Evolutionary conservation across 495 filamentous ascomycete genomes (phyloP).

Genomic region (Astrothelium subdiscretum): DNA sequence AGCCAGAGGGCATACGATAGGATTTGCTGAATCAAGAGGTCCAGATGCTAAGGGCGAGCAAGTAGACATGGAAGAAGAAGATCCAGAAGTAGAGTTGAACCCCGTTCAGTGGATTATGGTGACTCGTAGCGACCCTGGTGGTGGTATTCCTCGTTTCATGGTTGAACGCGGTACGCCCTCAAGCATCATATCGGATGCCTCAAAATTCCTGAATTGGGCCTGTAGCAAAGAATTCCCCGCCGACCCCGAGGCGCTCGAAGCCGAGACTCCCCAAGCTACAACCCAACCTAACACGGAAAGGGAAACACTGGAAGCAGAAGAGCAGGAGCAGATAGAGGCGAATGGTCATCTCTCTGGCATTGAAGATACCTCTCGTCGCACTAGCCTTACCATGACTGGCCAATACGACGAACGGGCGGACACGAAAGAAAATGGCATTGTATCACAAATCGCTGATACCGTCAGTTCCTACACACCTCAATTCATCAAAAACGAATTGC

Average conservation of each 20-base stretch:
- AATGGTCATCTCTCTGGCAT: conserved; percentile 4
- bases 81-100: conserved; percentile 43
- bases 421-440: conserved; percentile 7
- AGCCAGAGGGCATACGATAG: conserved; percentile 37
- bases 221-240: conserved; percentile 39
- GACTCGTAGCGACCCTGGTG: conserved; percentile 86
- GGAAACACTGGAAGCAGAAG: conserved; percentile 9
- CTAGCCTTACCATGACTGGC: background rate
- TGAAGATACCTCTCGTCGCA: background rate
- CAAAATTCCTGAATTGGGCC: conserved; percentile 81
- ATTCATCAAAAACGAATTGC: background rate
- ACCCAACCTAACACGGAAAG: conserved; percentile 11
- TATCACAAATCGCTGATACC: conserved; percentile 6
- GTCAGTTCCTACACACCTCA: conserved; percentile 2
- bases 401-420: background rate
- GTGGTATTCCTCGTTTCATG: conserved; percentile 86
- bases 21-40: conserved; percentile 33
- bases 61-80: conserved; percentile 30
- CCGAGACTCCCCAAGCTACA: conserved; percentile 13
- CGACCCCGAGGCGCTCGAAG: conserved; percentile 27
- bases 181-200: conserved; percentile 70
- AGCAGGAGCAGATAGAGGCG: background rate
- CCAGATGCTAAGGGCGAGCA: conserved; percentile 30
- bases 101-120: conserved; percentile 96
- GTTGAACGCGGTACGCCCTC: conserved; percentile 83